Base-by-base conservation (phyloP, 1,139 yeast genomes). In the Casaregolazyma suthepensis region DNA sequence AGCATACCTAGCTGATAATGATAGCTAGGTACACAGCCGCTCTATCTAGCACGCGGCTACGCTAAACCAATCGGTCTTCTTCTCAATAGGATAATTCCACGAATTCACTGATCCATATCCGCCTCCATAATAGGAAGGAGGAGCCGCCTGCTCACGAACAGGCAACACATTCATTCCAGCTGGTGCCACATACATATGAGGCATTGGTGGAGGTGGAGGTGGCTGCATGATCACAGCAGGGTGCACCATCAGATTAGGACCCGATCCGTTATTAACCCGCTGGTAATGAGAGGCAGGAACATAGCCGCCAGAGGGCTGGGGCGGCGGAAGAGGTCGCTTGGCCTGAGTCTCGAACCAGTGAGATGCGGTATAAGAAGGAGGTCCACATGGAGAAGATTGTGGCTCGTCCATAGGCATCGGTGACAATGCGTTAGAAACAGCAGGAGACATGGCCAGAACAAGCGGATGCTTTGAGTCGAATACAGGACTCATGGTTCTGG, bases 311-410 rank as follows among this genome's bases (percentile, higher is more conserved):
- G 48, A 49, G 48, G 52, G 52, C 44, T 50, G 49, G 4, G 46
- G 40, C 42, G 49, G 56, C n/a, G 26, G 42, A 15, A 43, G 45
- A 13, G 43, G 42, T 19, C 38, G 50, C 20, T 22, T 20, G 20
- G 31, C 31, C 26, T 43, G 45, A 31, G 57, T 51, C 45, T 61
- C 63, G 44, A 57, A 61, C 64, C 64, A 61, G 38, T 57, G 59
- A 15, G 64, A 63, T 45, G 59, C 55, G n/a, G 64, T 58, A 50
- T 59, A 61, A 13, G 58, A 40, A 3, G 47, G 47, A 26, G 43
- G 52, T 3, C 18, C 42, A 15, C 40, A 23, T 19, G 29, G 20
- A 17, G 52, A 43, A 22, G 38, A 18, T 29, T 31, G 35, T 15
- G 42, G 20, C 10, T 47, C 50, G 9, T 31, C 40, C 29, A 40